phyloP scores from a whole-genome alignment of 345 rosid species.

The Angophora floribunda region DNA sequence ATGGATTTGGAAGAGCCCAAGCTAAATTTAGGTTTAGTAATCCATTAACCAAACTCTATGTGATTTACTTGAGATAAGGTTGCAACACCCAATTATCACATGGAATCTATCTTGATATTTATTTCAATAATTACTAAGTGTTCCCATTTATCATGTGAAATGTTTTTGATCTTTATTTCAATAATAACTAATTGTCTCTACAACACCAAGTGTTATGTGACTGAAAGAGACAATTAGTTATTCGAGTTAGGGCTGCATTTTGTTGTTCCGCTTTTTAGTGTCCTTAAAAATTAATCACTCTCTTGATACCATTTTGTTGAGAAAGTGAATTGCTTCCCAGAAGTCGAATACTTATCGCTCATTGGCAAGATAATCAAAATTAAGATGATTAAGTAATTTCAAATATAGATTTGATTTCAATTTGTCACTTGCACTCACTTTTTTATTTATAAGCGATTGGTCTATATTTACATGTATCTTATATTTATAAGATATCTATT shows the following conservation, averaged over 20 bases:
- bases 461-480: background rate
- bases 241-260: background rate
- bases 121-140: too few relatives aligned
- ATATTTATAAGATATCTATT: too few relatives aligned
- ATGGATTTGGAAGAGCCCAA: too few relatives aligned
- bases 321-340: background rate
- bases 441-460: background rate
- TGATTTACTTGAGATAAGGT: too few relatives aligned
- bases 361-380: background rate
- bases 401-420: background rate
- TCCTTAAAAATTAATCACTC: background rate
- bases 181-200: background rate
- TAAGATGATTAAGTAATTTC: background rate
- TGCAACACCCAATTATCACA: too few relatives aligned
- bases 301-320: fast-evolving
- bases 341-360: fast-evolving
- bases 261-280: background rate
- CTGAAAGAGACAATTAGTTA: background rate
- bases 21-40: too few relatives aligned
- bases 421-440: background rate
- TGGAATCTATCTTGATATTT: too few relatives aligned
- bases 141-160: too few relatives aligned
- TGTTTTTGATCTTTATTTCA: background rate
- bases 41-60: too few relatives aligned
- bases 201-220: background rate